Percentiles rank a stretch among this genome's conserved stretches.
Evolutionary conservation across 164 flowering plant species (phyloP).

Genomic region (Hamamelis virginiana): DNA sequence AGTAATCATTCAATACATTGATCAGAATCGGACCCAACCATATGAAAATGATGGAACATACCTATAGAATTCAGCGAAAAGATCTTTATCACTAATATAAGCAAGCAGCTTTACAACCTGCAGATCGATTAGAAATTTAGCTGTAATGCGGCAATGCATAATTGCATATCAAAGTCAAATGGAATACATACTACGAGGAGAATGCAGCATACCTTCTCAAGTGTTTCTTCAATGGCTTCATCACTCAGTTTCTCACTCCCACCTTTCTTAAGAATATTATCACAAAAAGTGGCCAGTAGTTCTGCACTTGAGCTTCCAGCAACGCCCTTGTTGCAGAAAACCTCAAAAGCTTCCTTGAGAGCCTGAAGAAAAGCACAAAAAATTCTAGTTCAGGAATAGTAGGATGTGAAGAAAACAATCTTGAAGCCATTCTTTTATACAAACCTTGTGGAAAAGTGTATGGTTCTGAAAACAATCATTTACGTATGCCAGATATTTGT

Average conservation of each 20-base stretch:
- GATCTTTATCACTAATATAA: conserved; percentile 89
- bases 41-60: conserved; percentile 17
- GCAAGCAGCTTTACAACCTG: conserved; percentile 94
- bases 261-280: conserved; percentile 91
- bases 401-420: not conserved
- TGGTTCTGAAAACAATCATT: conserved; percentile 76
- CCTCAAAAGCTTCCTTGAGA: conserved; percentile 93
- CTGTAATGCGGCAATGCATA: too few relatives aligned
- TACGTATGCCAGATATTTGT: conserved; percentile 84
- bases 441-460: conserved; percentile 92
- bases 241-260: conserved; percentile 93
- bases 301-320: conserved; percentile 92
- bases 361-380: conserved; percentile 46
- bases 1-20: not conserved
- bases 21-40: not conserved
- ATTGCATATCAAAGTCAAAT: not conserved
- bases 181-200: not conserved
- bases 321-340: conserved; percentile 89
- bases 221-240: conserved; percentile 93
- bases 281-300: conserved; percentile 87
- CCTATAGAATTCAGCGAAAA: conserved; percentile 95
- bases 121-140: conserved; percentile 15
- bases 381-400: not conserved
- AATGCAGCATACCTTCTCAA: conserved; percentile 66
- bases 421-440: not conserved